Conservation (phyloP, 2,329 filamentous ascomycete species). For the Aspergillus sp. region DNA sequence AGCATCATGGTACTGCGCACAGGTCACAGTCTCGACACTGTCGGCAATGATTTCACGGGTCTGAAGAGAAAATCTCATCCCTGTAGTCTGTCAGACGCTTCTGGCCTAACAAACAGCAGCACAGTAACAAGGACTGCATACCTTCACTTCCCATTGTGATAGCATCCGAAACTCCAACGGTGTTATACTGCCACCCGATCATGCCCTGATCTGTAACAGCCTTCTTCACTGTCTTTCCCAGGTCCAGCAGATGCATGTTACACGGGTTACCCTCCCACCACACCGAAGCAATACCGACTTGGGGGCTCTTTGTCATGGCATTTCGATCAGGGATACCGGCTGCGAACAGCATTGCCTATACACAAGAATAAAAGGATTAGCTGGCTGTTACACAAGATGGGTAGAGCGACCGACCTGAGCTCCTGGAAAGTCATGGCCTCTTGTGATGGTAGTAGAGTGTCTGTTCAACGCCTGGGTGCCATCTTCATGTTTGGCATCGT, state of each 20-base stretch:
- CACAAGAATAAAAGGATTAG: not conserved
- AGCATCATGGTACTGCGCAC: constrained; percentile 86
- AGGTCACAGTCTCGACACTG: constrained; percentile 88
- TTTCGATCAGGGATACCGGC: constrained; percentile 79
- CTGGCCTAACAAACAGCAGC: too few species aligned
- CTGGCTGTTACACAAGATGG: not conserved
- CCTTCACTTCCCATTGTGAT: constrained; percentile 95
- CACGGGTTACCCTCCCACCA: constrained; percentile 99
- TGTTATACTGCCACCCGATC: constrained; percentile 94
- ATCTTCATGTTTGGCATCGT: constrained; percentile 47
- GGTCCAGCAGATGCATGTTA: constrained; percentile 74
- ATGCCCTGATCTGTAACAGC: constrained; percentile 76
- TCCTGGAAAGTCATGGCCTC: constrained; percentile 83
- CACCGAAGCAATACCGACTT: constrained; percentile 84
- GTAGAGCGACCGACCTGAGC: constrained; percentile 60
- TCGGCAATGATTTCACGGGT: constrained; percentile 90
- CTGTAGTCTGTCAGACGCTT: constrained; percentile 39
- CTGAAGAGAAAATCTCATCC: constrained; percentile 91
- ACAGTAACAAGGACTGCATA: constrained; percentile 29
- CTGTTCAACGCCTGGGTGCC: constrained; percentile 70
- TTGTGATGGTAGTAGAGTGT: constrained; percentile 78
- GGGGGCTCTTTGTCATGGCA: constrained; percentile 83
- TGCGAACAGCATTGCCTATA: constrained; percentile 86
- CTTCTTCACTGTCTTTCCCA: constrained; percentile 83
- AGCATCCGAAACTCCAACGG: constrained; percentile 81